Evolutionary conservation across 169 alveolate genomes (phyloP).

Genomic region (Theileria annulata): DNA sequence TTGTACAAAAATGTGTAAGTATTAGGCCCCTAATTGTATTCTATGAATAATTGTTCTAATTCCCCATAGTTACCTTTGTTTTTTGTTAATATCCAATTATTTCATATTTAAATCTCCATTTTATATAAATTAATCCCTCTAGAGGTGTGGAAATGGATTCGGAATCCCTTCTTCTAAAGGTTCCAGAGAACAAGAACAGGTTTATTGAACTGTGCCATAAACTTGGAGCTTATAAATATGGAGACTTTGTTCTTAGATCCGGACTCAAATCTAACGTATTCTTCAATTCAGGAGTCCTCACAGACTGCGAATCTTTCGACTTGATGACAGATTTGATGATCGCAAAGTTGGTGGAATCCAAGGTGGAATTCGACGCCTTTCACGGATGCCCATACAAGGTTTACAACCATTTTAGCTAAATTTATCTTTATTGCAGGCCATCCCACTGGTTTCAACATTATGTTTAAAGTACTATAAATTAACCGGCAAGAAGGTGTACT

Average conservation of each 20-base stretch:
- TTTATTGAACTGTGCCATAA: slow-evolving; percentile 30
- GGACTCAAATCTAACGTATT: slow-evolving; percentile 46
- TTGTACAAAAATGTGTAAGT: too few species aligned
- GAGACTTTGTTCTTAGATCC: slow-evolving; percentile 47
- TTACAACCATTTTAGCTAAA: neutral
- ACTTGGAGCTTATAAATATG: slow-evolving; percentile 29
- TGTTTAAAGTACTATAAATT: slow-evolving; percentile 50
- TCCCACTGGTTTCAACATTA: slow-evolving; percentile 43
- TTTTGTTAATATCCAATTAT: neutral
- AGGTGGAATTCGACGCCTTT: slow-evolving; percentile 55
- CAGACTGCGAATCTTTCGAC: slow-evolving; percentile 53
- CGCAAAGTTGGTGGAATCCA: slow-evolving; percentile 16
- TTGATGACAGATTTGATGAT: slow-evolving; percentile 46
- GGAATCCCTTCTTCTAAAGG: neutral
- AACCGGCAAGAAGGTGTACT: slow-evolving; percentile 55
- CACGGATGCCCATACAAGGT: slow-evolving; percentile 67
- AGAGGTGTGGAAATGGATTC: neutral
- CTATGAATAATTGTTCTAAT: neutral
- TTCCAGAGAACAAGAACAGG: slow-evolving; percentile 17
- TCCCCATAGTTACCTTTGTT: neutral
- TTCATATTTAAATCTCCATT: neutral
- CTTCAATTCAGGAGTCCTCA: slow-evolving; percentile 57
- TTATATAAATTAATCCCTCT: too few species aligned
- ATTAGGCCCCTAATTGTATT: too few species aligned
- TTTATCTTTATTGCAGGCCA: slow-evolving; percentile 36